phyloP scores from a whole-genome alignment of 2,329 filamentous ascomycete species.

The Aureobasidium subglaciale region DNA sequence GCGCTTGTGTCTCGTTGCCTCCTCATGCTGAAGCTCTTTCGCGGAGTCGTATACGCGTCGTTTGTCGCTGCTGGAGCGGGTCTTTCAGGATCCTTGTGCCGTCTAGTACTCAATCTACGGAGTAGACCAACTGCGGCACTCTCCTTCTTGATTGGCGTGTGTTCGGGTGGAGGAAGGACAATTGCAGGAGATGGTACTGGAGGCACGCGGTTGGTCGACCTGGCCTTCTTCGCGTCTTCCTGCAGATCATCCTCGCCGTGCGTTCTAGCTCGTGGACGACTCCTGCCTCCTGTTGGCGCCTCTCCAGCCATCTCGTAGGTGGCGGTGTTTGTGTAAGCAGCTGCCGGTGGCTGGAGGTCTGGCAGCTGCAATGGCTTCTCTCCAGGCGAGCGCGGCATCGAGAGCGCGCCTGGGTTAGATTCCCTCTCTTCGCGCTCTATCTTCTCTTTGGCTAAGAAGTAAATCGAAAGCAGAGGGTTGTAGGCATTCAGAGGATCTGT shows the following conservation, averaged over 20 bases:
- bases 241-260: conserved; percentile 89
- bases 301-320: conserved; percentile 86
- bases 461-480: conserved; percentile 85
- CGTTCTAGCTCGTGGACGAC: conserved; percentile 78
- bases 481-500: conserved; percentile 88
- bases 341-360: conserved; percentile 72
- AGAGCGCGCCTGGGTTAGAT: conserved; percentile 52
- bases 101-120: conserved; percentile 83
- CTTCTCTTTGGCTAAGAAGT: conserved; percentile 94
- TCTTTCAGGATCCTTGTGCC: conserved; percentile 57
- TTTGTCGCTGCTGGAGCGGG: conserved; percentile 63
- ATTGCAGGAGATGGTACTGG: conserved; percentile 42
- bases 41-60: conserved; percentile 57
- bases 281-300: conserved; percentile 74
- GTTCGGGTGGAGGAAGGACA: conserved; percentile 30
- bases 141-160: conserved; percentile 66
- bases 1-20: conserved; percentile 42
- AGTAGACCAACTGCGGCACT: conserved; percentile 78
- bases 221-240: conserved; percentile 60
- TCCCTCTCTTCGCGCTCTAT: conserved; percentile 66
- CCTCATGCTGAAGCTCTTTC: conserved; percentile 85
- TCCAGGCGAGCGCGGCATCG: conserved; percentile 49
- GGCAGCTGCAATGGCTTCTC: conserved; percentile 57
- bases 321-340: conserved; percentile 79
- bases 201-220: conserved; percentile 47